Evolutionary conservation across 257 asterid species (phyloP), one percentile per base, ranked within the genome.

Genomic region (Solanum pinnatisectum): DNA sequence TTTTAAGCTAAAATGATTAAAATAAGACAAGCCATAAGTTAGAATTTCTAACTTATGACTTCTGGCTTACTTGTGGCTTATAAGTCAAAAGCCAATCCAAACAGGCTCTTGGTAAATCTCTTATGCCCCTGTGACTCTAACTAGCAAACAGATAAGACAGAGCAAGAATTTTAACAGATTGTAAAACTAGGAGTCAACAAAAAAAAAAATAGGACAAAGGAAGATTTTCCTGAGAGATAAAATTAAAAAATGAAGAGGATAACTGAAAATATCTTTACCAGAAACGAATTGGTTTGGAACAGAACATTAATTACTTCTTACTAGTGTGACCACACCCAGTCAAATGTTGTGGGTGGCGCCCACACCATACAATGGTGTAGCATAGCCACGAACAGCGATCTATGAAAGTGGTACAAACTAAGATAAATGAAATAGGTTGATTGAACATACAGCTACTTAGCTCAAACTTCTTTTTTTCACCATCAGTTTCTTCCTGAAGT

Each of bases 401-500:
- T 79, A 42, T 30, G 49, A 30, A 46, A 49, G 67, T 81, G 42
- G 56, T 5, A 81, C 23, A 81, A 30, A 81, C 85, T 81, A 49
- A 30, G 42, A 81, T 49, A 37, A 67, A 79, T 79, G n/a, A 25
- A 79, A 81, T 16, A 49, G 68, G 42, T 30, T 30, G 40, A 81
- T 81, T 35, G 83, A 87, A 87, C 98, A 89, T 97, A 95, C 99
- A 84, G 89, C 89, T 91, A 93, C 89, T 87, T 88, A 96, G 89
- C 86, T 91, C 95, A 73, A 96, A 92, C 81, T 93, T 92, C 89
- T 92, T 93, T 81, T 77, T 56, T 52, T 32, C 86, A 20, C 91
- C 91, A 27, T 90, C 94, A 88, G 90, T 86, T 90, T 92, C 96
- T 18, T 94, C 98, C 91, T 93, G 95, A 90, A 97, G 96, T 84